phyloP scores from a whole-genome alignment of 192 early-diverging fungal genomes.

The Oehlia diaphana region DNA sequence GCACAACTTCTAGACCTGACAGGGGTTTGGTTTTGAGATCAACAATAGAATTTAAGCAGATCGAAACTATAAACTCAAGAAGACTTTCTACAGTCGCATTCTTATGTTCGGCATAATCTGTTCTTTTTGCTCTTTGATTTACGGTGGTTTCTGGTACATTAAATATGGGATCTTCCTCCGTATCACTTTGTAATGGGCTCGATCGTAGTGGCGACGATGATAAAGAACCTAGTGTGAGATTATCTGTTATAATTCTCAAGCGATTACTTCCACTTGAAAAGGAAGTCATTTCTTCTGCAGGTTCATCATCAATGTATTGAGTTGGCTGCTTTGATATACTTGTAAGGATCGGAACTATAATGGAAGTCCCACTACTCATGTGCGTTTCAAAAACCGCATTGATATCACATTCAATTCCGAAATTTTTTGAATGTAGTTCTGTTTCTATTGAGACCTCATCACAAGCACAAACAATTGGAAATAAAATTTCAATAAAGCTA shows the following conservation, averaged over 20 bases:
- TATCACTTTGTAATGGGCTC: conserved; percentile 7
- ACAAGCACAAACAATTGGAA: conserved; percentile 51
- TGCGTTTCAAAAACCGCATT: background rate
- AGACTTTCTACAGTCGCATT: conserved; percentile 43
- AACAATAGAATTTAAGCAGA: conserved; percentile 51
- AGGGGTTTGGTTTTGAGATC: conserved; percentile 45
- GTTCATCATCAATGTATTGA: conserved; percentile 23
- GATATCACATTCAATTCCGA: conserved; percentile 32
- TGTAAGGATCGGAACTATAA: background rate
- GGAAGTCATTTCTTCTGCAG: conserved; percentile 24
- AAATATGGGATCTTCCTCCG: conserved; percentile 20
- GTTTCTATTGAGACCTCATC: conserved; percentile 43
- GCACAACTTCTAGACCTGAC: conserved; percentile 42
- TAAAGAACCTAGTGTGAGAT: background rate
- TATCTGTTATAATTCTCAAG: background rate
- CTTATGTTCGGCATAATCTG: conserved; percentile 31
- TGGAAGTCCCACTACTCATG: conserved; percentile 4
- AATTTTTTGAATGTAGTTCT: conserved; percentile 50
- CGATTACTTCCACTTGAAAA: conserved; percentile 6
- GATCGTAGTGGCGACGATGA: background rate
- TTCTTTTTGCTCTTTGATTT: conserved; percentile 20
- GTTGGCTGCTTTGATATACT: background rate
- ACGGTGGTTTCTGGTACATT: conserved; percentile 29
- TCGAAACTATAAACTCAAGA: conserved; percentile 51
- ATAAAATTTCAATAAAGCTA: conserved; percentile 52